Evolutionary conservation across 129 eudicot species (phyloP), one percentile per base, ranked within the genome.

Genomic region (Dittrichia graveolens): DNA sequence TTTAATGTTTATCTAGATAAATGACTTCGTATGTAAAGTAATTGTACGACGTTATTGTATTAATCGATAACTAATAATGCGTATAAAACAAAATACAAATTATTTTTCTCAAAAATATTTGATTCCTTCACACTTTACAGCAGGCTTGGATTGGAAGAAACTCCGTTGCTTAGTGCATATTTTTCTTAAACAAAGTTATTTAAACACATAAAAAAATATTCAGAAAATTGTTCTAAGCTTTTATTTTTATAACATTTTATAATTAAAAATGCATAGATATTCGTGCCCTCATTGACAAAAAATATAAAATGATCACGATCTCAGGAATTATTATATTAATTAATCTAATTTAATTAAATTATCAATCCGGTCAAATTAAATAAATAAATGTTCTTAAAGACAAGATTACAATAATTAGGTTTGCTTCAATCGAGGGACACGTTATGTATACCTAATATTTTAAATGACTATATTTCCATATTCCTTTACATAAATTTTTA

Each of bases 381-480:
- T 24, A 78, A 78, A 70, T n/a, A 70, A 52, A 61, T 61, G 65
- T 69, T 68, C 64, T 65, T 48, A 69, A 59, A 40, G 31, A 24
- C 31, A 24, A 24, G 31, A 24, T 24, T 24, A 67, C 44, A 69
- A 59, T 69, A 68, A 69, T 78, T 71, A 50, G 72, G 77, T 54
- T 78, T 35, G 77, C 72, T 78, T 76, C 82, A 78, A 78, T 78
- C 77, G 72, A 78, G 56, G 6, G 16, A 42, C 82, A 78, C 71
- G 82, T 78, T 78, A 70, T 44, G 40, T 76, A 76, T 47, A 78
- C 71, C 1, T 42, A 19, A 18, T 73, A 43, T 44, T 57, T 44
- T 72, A 31, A 42, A n/a, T n/a, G n/a, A n/a, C n/a, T n/a, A n/a
- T n/a, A n/a, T n/a, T n/a, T n/a, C n/a, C n/a, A n/a, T n/a, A n/a